A percentile compares a stretch with the other conserved stretches of the same genome.
phyloP scores from a whole-genome alignment of 2,329 filamentous ascomycete species.

The Monilinia vaccinii-corymbosi region DNA sequence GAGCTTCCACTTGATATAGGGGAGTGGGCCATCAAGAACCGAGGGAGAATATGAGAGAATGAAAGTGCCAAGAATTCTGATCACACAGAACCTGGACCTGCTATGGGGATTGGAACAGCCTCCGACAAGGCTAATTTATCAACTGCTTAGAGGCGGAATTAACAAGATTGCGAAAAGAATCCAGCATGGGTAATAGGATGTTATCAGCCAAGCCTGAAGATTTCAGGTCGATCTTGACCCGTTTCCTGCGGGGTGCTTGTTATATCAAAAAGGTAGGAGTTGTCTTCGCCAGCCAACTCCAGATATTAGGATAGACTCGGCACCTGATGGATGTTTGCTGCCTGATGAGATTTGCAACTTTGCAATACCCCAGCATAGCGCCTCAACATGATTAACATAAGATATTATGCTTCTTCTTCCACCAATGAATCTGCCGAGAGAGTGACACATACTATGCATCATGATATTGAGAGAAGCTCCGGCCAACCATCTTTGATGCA shows the following conservation, averaged over 20 bases:
- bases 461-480: not conserved
- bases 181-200: not conserved
- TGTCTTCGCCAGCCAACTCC: not conserved
- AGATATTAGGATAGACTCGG: not conserved
- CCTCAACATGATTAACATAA: not conserved
- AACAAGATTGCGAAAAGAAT: not conserved
- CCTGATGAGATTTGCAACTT: not conserved
- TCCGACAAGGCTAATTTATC: slow-evolving; percentile 16
- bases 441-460: not conserved
- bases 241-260: not conserved
- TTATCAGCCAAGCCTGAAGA: not conserved
- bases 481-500: not conserved
- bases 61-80: slow-evolving; percentile 31
- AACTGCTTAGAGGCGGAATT: not conserved
- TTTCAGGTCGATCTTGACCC: not conserved
- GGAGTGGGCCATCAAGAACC: slow-evolving; percentile 31
- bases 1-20: slow-evolving; percentile 25
- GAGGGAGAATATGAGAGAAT: slow-evolving; percentile 32
- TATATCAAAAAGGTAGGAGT: not conserved
- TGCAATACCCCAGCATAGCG: not conserved
- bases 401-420: not conserved
- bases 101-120: slow-evolving; percentile 27
- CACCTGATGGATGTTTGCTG: not conserved
- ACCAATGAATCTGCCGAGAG: not conserved
- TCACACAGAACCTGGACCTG: slow-evolving; percentile 31